phyloP scores from a whole-genome alignment of 2,329 filamentous ascomycete genomes.

The Thermothelomyces thermophilus region DNA sequence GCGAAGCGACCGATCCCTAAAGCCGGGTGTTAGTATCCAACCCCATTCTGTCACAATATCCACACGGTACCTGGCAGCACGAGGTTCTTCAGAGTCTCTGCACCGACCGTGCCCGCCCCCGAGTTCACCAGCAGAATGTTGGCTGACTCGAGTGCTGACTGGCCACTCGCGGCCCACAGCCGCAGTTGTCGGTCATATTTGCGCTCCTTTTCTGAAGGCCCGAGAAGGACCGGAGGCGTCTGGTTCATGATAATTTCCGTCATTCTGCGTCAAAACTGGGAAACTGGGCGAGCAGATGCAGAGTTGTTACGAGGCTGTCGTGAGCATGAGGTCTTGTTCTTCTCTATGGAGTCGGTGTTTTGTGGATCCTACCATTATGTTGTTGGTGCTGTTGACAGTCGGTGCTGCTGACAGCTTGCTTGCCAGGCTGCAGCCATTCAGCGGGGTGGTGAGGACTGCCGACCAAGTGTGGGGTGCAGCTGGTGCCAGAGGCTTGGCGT shows the following conservation, averaged over 20 bases:
- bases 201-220: conserved; percentile 56
- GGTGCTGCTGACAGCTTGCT: conserved; percentile 5
- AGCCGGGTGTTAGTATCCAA: conserved; percentile 20
- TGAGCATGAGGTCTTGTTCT: conserved; percentile 5
- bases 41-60: neutral
- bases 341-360: neutral
- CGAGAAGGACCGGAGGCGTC: conserved; percentile 43
- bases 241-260: conserved; percentile 40
- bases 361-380: conserved; percentile 6
- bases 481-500: neutral
- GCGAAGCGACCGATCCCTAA: conserved; percentile 81
- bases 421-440: conserved; percentile 9
- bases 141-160: conserved; percentile 82
- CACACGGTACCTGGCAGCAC: conserved; percentile 64
- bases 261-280: conserved; percentile 29
- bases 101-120: conserved; percentile 75
- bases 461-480: neutral
- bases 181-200: conserved; percentile 95
- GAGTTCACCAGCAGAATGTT: conserved; percentile 89
- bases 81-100: conserved; percentile 95
- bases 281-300: neutral
- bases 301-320: neutral
- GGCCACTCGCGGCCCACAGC: conserved; percentile 88
- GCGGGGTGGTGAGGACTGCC: neutral
- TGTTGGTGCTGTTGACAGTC: conserved; percentile 7